These are phyloP conservation scores for Cyclospora cayetanensis DNA, from an alignment of 169 alveolate genomes.

Conservation along the genomic window DNA sequence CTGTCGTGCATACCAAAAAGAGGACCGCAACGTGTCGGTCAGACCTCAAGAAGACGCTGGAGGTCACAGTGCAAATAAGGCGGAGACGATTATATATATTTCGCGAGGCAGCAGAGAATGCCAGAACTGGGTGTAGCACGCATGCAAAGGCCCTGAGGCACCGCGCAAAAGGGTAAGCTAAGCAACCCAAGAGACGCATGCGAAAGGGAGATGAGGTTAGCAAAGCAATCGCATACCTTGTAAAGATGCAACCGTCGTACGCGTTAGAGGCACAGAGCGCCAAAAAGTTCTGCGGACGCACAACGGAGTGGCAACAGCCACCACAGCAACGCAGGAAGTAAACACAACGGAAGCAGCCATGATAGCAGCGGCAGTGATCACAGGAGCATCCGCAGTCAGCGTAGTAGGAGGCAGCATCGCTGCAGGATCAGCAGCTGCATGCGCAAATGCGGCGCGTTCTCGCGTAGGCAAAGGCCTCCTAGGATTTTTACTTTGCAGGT, in stretches of 20 bases:
- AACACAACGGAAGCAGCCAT: background rate
- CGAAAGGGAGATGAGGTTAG: too few species aligned
- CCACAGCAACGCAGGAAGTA: background rate
- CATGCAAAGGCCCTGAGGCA: too few species aligned
- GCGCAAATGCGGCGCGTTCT: background rate
- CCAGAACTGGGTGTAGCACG: too few species aligned
- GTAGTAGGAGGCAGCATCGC: background rate
- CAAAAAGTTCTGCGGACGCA: constrained; percentile 79
- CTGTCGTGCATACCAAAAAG: too few species aligned
- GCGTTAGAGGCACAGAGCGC: constrained; percentile 84
- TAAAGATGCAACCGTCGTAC: constrained; percentile 80
- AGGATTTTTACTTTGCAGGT: constrained; percentile 81
- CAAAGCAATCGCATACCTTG: constrained; percentile 78
- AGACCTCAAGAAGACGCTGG: too few species aligned
- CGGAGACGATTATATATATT: too few species aligned
- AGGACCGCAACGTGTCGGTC: too few species aligned
- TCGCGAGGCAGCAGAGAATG: too few species aligned
- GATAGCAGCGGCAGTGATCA: background rate
- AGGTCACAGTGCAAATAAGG: too few species aligned
- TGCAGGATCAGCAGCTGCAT: background rate
- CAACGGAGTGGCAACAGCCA: background rate
- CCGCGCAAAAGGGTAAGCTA: too few species aligned
- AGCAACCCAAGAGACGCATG: too few species aligned
- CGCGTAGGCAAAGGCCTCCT: background rate
- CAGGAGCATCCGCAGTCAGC: background rate